A percentile compares a stretch with the other conserved stretches of the same genome.
These are phyloP conservation scores for Penstemon barbatus DNA, from an alignment of 257 asterid genomes.

Conservation along the genomic window DNA sequence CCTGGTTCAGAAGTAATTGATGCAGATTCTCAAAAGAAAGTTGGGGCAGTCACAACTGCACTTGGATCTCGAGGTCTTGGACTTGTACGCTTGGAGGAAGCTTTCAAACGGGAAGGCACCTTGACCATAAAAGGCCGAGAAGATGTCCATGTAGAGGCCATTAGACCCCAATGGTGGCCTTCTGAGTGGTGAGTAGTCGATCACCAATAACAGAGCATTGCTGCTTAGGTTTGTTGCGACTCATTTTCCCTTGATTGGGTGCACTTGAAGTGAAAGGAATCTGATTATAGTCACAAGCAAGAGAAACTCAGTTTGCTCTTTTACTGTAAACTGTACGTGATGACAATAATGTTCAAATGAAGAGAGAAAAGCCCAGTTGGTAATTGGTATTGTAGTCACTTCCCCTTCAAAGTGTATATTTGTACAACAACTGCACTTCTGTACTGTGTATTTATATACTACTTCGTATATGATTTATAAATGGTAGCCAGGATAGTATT, in stretches of 20 bases:
- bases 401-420: neutral
- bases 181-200: constrained; percentile 55
- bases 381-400: too few species aligned
- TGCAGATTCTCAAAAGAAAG: constrained; percentile 53
- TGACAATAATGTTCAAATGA: neutral
- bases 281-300: neutral
- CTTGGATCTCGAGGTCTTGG: constrained; percentile 77
- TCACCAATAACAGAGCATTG: constrained; percentile 41
- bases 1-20: constrained; percentile 62
- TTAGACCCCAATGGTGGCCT: constrained; percentile 92
- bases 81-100: constrained; percentile 60
- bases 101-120: constrained; percentile 45
- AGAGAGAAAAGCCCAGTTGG: too few species aligned
- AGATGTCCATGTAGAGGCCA: constrained; percentile 56
- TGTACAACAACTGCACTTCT: neutral
- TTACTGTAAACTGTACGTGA: neutral
- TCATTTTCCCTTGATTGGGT: neutral
- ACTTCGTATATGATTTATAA: too few species aligned
- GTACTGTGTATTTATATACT: too few species aligned
- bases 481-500: too few species aligned
- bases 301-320: neutral
- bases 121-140: constrained; percentile 55
- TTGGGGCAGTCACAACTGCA: constrained; percentile 69
- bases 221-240: constrained; percentile 31
- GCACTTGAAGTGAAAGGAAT: neutral